A percentile compares a stretch with the other conserved stretches of the same genome.
These are phyloP conservation scores for Imleria badia DNA, from an alignment of 768 basidiomycete species.

Conservation along the genomic window DNA sequence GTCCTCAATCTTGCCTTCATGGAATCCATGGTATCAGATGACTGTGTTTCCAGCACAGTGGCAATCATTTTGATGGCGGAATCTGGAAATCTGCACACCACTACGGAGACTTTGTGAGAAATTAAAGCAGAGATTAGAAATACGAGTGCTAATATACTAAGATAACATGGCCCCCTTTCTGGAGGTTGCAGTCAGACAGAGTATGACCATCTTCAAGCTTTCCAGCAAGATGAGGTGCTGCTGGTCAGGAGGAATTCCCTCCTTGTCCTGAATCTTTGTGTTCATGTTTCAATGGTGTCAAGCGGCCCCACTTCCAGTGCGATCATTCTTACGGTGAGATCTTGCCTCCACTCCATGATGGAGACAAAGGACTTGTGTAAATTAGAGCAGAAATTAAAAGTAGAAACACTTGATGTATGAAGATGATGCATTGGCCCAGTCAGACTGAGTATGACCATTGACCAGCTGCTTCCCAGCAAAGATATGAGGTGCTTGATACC, in stretches of 20 bases:
- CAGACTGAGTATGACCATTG: slow-evolving; percentile 86
- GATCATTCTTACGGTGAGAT: slow-evolving; percentile 87
- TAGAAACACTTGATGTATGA: slow-evolving; percentile 1
- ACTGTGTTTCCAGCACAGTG: too few species aligned
- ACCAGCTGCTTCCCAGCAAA: slow-evolving; percentile 93
- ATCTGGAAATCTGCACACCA: too few species aligned
- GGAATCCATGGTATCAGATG: too few species aligned
- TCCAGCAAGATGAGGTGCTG: too few species aligned
- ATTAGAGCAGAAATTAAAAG: background rate
- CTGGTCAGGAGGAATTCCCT: slow-evolving; percentile 80
- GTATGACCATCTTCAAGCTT: too few species aligned
- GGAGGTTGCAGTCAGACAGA: too few species aligned
- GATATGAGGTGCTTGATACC: slow-evolving; percentile 85
- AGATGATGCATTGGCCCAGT: slow-evolving; percentile 78
- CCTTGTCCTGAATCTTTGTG: slow-evolving; percentile 80
- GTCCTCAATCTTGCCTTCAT: too few species aligned
- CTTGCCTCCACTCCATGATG: slow-evolving; percentile 94
- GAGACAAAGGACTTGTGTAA: slow-evolving; percentile 61
- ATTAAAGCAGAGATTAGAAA: too few species aligned
- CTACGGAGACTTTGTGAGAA: too few species aligned
- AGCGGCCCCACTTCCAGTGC: slow-evolving; percentile 91
- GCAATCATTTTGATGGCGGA: too few species aligned
- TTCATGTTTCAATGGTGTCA: slow-evolving; percentile 93
- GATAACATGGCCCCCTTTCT: too few species aligned
- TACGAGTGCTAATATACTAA: too few species aligned